Evolutionary conservation across 1,284 basidiomycete genomes (phyloP).

Genomic region (Marasmius tenuissimus): DNA sequence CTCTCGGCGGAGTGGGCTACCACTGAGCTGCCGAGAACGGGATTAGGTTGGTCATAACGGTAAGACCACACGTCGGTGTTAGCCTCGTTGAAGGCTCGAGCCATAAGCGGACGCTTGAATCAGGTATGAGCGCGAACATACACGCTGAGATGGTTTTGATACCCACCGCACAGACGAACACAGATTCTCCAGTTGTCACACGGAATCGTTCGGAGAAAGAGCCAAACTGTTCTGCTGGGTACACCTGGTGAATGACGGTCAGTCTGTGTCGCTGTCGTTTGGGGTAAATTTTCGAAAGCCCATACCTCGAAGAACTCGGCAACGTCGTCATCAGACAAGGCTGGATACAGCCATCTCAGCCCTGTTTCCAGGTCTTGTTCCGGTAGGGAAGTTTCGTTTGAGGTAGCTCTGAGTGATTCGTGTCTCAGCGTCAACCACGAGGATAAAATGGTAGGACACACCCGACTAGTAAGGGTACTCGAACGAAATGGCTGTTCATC

Average conservation of each 20-base stretch:
- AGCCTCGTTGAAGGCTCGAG: constrained; percentile 32
- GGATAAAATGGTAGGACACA: constrained; percentile 25
- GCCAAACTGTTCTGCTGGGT: constrained; percentile 38
- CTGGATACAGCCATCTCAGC: constrained; percentile 44
- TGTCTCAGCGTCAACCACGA: background rate
- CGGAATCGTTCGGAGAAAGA: constrained; percentile 38
- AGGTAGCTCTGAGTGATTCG: constrained; percentile 41
- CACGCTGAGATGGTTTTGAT: constrained; percentile 3
- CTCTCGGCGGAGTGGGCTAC: constrained; percentile 56
- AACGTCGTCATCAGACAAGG: constrained; percentile 38
- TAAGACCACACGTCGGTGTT: constrained; percentile 5
- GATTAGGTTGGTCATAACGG: constrained; percentile 48
- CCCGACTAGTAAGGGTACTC: constrained; percentile 58
- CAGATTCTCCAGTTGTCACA: constrained; percentile 47
- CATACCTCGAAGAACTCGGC: constrained; percentile 35
- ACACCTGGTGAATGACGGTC: constrained; percentile 13
- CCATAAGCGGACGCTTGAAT: constrained; percentile 46
- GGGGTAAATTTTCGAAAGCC: constrained; percentile 3
- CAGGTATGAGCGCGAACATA: background rate
- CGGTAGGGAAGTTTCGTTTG: constrained; percentile 52
- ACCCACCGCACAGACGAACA: constrained; percentile 49
- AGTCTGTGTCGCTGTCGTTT: constrained; percentile 1
- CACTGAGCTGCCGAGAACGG: constrained; percentile 30
- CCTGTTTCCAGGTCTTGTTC: constrained; percentile 35
- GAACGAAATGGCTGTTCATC: constrained; percentile 39